phyloP scores from a whole-genome alignment of 1,284 basidiomycete genomes.

The Melampsora abietis-canadensis region DNA sequence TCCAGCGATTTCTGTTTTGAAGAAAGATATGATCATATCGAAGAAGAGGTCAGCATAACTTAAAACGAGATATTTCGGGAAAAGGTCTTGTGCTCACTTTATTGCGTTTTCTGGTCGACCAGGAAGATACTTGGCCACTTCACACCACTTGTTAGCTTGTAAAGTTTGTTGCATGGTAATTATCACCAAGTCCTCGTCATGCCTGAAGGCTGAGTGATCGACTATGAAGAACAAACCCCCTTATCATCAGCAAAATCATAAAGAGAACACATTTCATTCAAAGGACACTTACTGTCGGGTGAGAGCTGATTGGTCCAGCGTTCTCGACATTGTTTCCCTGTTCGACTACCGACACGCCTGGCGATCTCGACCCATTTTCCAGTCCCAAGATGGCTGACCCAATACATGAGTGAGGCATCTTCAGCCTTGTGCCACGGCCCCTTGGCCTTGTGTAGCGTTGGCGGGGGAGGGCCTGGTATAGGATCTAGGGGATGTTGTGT shows the following conservation, averaged over 20 bases:
- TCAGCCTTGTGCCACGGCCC: slow-evolving; percentile 41
- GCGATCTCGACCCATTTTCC: slow-evolving; percentile 43
- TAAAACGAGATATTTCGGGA: background rate
- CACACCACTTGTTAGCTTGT: slow-evolving; percentile 41
- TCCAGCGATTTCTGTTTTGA: slow-evolving; percentile 39
- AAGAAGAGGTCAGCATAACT: too few species aligned
- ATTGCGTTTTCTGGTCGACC: slow-evolving; percentile 42
- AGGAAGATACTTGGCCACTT: slow-evolving; percentile 38
- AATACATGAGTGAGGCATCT: slow-evolving; percentile 29
- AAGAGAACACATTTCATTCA: background rate
- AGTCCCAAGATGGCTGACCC: slow-evolving; percentile 40
- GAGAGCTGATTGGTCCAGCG: slow-evolving; percentile 43
- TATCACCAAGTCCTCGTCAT: slow-evolving; percentile 41
- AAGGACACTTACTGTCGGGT: slow-evolving; percentile 30
- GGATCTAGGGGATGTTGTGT: slow-evolving; percentile 11
- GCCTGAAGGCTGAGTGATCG: slow-evolving; percentile 38
- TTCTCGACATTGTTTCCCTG: slow-evolving; percentile 42
- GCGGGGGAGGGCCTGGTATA: slow-evolving; percentile 28
- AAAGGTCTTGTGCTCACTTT: slow-evolving; percentile 29
- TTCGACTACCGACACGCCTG: slow-evolving; percentile 30
- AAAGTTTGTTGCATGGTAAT: slow-evolving; percentile 36
- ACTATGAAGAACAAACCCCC: slow-evolving; percentile 6
- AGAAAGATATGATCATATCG: background rate
- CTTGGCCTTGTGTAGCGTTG: slow-evolving; percentile 10
- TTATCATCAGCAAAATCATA: background rate